Evolutionary conservation across 2,329 filamentous ascomycete species (phyloP).

Genomic region (Sarocladium kiliense): DNA sequence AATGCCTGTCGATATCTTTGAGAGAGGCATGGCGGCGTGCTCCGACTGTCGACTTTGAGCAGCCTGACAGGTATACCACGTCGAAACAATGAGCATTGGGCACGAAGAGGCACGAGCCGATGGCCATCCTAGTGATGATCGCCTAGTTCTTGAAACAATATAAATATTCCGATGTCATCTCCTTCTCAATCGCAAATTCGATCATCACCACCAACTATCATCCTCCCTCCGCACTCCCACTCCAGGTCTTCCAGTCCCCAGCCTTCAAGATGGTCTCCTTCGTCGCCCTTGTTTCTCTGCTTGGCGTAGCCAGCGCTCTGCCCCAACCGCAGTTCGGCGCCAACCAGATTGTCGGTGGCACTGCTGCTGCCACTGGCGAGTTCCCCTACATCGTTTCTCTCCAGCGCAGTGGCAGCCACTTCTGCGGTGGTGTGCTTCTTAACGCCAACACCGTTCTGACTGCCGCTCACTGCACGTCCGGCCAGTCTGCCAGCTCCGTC

Average conservation of each 20-base stretch:
- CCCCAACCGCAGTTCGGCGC: neutral
- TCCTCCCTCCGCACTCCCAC: neutral
- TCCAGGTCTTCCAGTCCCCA: neutral
- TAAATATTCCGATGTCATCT: neutral
- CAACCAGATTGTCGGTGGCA: constrained; percentile 21
- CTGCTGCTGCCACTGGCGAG: constrained; percentile 18
- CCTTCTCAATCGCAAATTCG: neutral
- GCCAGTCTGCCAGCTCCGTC: constrained; percentile 14
- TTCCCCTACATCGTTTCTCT: constrained; percentile 27
- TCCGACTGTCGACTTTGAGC: too few species aligned
- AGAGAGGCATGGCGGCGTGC: neutral
- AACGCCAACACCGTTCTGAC: constrained; percentile 27
- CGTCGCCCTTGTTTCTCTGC: neutral
- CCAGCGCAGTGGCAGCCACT: constrained; percentile 14
- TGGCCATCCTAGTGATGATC: too few species aligned
- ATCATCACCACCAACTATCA: neutral
- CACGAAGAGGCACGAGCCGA: too few species aligned
- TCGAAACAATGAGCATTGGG: too few species aligned
- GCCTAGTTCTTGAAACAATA: neutral
- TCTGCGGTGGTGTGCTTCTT: constrained; percentile 24
- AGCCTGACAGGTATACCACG: too few species aligned
- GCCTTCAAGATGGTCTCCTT: neutral
- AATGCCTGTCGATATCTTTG: neutral
- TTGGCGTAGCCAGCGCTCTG: neutral
- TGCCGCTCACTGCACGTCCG: constrained; percentile 22